phyloP scores from a whole-genome alignment of 2,329 filamentous ascomycete genomes.

The Talaromyces albobiverticillius region DNA sequence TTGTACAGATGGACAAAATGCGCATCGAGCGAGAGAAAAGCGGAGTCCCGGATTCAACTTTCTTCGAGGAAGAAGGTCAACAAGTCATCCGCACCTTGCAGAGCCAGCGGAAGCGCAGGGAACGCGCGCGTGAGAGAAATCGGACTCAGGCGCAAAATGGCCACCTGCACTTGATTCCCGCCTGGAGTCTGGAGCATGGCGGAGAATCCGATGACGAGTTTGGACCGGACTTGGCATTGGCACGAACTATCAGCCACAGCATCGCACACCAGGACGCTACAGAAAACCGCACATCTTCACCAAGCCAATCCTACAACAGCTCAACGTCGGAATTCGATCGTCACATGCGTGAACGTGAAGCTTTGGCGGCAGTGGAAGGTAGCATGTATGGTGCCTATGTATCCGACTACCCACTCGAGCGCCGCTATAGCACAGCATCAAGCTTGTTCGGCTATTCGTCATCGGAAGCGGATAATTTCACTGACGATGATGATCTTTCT shows the following conservation, averaged over 20 bases:
- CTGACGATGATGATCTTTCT: constrained; percentile 74
- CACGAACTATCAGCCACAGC: constrained; percentile 33
- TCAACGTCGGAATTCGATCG: constrained; percentile 42
- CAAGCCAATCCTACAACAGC: constrained; percentile 52
- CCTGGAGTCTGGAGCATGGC: constrained; percentile 84
- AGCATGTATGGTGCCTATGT: constrained; percentile 76
- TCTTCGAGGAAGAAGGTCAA: constrained; percentile 43
- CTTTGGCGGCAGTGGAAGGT: constrained; percentile 63
- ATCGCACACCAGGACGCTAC: constrained; percentile 24
- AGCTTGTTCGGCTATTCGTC: constrained; percentile 52
- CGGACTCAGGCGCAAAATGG: constrained; percentile 57
- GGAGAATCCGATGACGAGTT: constrained; percentile 55
- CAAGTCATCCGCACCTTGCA: constrained; percentile 39
- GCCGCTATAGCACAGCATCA: constrained; percentile 77
- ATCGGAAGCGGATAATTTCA: constrained; percentile 43
- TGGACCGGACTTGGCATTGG: constrained; percentile 27
- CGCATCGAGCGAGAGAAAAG: constrained; percentile 72
- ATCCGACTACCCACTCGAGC: constrained; percentile 55
- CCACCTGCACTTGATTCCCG: constrained; percentile 55
- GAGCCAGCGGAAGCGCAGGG: constrained; percentile 43
- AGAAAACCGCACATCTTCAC: constrained; percentile 47
- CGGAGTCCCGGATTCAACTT: constrained; percentile 69
- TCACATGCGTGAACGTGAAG: constrained; percentile 28
- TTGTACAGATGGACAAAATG: constrained; percentile 77
- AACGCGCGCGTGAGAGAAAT: constrained; percentile 59